Base-by-base conservation (phyloP, 2,329 filamentous ascomycete species). In the Fusarium lateritium region DNA sequence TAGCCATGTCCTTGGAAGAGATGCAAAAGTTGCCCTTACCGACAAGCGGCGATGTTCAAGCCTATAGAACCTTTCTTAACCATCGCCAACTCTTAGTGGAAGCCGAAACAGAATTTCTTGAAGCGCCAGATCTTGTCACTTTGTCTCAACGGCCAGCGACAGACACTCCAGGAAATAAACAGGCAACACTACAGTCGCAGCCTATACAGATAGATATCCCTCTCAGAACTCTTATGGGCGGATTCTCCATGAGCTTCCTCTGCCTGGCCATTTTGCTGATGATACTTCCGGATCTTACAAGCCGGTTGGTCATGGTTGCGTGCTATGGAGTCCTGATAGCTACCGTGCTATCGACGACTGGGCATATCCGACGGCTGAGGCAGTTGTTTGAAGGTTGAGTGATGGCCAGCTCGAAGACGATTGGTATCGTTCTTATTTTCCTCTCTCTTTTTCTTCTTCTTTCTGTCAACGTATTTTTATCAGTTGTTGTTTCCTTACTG, bases 71-170 rank as follows among this genome's bases (percentile, higher is more conserved):
- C 8, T 92, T 89, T 78, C 85, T 92, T 43, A 77, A 81, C 9
- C 81, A 78, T 13, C 51, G 83, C 86, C 60, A 80, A 81, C 8
- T 70, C 14, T 85, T 93, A 46, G 85, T 85, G 38, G 83, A 88
- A 40, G 74, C 79, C 10, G 91, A 94, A 76, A 83, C 84, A 4
- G 81, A 81, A 6, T 92, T 92, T 71, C 82, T 92, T 7, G 83
- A 88, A 10, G 43, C 49, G 24, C 7, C 49, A 21, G 67, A 70
- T 31, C 67, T 70, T 24, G 26, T 68, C n/a, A 54, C 43, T 11
- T 31, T 70, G 14, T 42, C 58, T 8, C 58, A 43, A 17, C 47
- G 42, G 17, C 40, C 52, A 28, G 42, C 39, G n/a, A 22, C 62
- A n/a, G 63, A 65, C 24, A 17, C 54, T 26, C 51, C 34, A n/a